Conservation (phyloP, 2,329 filamentous ascomycete genomes). For the Beauveria varroae region DNA sequence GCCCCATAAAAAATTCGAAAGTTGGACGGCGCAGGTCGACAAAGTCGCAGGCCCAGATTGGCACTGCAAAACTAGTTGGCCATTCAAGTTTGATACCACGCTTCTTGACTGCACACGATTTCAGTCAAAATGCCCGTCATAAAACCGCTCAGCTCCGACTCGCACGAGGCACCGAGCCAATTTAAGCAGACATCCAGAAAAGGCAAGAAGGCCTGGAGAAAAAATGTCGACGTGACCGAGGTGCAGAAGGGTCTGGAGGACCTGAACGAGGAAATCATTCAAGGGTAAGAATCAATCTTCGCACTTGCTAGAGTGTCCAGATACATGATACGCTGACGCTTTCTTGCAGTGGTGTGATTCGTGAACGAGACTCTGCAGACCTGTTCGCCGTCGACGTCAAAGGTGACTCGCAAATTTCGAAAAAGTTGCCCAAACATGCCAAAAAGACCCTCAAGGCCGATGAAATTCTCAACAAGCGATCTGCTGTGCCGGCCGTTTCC, state of each 20-base stretch:
- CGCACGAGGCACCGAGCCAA: constrained; percentile 62
- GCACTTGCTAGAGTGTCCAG: no score
- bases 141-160: constrained; percentile 35
- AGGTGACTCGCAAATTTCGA: constrained; percentile 59
- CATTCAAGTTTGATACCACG: not conserved
- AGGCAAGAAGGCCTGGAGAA: constrained; percentile 97
- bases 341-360: constrained; percentile 63
- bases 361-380: constrained; percentile 73
- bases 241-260: constrained; percentile 76
- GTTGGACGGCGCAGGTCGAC: not conserved
- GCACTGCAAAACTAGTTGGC: constrained; percentile 1
- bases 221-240: constrained; percentile 90
- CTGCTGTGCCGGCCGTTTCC: constrained; percentile 70
- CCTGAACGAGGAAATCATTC: constrained; percentile 82
- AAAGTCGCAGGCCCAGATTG: not conserved
- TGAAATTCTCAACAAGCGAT: constrained; percentile 82
- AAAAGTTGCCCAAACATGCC: constrained; percentile 55
- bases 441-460: constrained; percentile 81
- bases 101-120: not conserved
- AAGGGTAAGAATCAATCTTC: constrained; percentile 54
- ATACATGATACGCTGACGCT: constrained; percentile 15
- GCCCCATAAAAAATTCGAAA: constrained; percentile 11
- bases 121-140: constrained; percentile 44
- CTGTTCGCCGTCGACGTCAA: constrained; percentile 78
- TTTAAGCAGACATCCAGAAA: constrained; percentile 88